Evolutionary conservation across 306 rosid genomes (phyloP).

Genomic region (Begonia fuchsioides): DNA sequence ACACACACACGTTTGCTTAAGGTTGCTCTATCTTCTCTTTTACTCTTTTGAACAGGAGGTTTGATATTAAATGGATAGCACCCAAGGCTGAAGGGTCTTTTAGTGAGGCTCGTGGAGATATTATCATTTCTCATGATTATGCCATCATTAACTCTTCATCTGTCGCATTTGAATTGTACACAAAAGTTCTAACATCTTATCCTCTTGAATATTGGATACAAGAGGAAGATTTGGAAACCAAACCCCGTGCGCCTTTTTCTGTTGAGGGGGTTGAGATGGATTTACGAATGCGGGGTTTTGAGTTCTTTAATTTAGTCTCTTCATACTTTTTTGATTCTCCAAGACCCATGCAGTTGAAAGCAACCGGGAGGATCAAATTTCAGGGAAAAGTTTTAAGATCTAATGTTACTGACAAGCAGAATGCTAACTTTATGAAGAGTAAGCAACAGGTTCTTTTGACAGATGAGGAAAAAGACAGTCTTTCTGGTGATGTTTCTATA

Average conservation of each 20-base stretch:
- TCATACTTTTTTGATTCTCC: slow-evolving; percentile 63
- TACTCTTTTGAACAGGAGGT: slow-evolving; percentile 34
- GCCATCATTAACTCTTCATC: slow-evolving; percentile 58
- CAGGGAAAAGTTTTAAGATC: slow-evolving; percentile 55
- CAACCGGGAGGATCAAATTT: slow-evolving; percentile 79
- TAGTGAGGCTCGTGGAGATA: slow-evolving; percentile 82
- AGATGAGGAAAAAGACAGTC: slow-evolving; percentile 32
- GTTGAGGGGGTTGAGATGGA: slow-evolving; percentile 70
- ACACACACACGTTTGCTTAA: not conserved
- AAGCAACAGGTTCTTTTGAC: slow-evolving; percentile 17
- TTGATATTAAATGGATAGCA: slow-evolving; percentile 84
- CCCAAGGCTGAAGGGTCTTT: slow-evolving; percentile 77
- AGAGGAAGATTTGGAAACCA: slow-evolving; percentile 24
- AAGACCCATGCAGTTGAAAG: slow-evolving; percentile 66
- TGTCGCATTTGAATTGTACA: slow-evolving; percentile 59
- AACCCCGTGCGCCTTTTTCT: slow-evolving; percentile 33
- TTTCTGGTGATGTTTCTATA: slow-evolving; percentile 63
- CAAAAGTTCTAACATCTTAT: slow-evolving; percentile 57
- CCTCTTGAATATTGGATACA: slow-evolving; percentile 25
- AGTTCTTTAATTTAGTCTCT: slow-evolving; percentile 55
- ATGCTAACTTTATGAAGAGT: slow-evolving; percentile 22
- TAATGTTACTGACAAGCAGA: slow-evolving; percentile 23
- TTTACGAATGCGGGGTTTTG: slow-evolving; percentile 77
- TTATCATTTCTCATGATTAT: slow-evolving; percentile 59
- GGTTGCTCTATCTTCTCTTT: not conserved